phyloP scores from a whole-genome alignment of 129 eudicot species.

The Helichrysum umbraculigerum region DNA sequence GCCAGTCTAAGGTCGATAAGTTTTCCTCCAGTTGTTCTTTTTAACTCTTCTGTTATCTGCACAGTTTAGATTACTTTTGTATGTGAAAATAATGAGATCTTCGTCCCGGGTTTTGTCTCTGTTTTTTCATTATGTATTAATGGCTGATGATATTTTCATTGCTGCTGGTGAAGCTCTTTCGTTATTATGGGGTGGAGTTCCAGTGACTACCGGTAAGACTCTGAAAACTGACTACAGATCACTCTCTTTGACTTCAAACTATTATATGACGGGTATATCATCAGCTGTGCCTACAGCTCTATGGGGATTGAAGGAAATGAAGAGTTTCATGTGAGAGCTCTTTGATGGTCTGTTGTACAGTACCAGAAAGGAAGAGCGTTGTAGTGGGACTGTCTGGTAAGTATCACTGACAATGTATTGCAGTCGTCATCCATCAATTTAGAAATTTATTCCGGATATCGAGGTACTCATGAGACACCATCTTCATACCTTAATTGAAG shows the following conservation, averaged over 20 bases:
- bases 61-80: constrained; percentile 8
- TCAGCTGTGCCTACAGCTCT: constrained; percentile 43
- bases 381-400: constrained; percentile 95
- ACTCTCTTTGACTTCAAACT: constrained; percentile 82
- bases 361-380: constrained; percentile 86
- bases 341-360: constrained; percentile 85
- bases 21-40: constrained; percentile 5
- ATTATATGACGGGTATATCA: constrained; percentile 68
- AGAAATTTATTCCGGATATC: constrained; percentile 86
- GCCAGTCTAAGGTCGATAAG: constrained; percentile 72
- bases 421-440: constrained; percentile 73
- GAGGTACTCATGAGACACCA: constrained; percentile 53
- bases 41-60: background rate
- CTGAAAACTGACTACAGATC: constrained; percentile 78
- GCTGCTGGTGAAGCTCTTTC: constrained; percentile 98
- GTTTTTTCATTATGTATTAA: no score
- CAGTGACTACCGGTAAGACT: constrained; percentile 75
- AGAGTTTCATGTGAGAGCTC: constrained; percentile 59
- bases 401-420: constrained; percentile 88
- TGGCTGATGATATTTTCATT: constrained; percentile 90
- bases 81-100: constrained; percentile 13
- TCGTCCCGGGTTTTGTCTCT: background rate
- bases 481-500: background rate
- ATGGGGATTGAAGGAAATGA: constrained; percentile 46
- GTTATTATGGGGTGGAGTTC: constrained; percentile 95